Evolutionary conservation across 2,329 filamentous ascomycete genomes (phyloP).

Genomic region (Colletotrichum sojae): DNA sequence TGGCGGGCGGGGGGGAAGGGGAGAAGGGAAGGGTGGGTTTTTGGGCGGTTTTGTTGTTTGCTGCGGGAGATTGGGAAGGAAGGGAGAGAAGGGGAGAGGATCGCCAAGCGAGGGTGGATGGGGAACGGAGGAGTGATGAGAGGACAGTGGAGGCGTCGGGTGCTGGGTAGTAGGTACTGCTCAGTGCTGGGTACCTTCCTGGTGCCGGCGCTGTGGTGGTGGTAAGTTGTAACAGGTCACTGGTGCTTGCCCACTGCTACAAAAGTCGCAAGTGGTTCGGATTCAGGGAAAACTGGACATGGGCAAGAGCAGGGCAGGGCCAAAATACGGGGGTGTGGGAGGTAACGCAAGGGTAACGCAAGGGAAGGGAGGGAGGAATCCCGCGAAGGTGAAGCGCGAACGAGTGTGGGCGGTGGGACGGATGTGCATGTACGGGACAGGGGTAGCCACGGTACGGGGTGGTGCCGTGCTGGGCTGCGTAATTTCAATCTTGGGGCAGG

Average conservation of each 20-base stretch:
- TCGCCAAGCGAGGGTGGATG: slow-evolving; percentile 38
- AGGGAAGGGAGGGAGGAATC: slow-evolving; percentile 19
- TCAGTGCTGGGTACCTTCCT: slow-evolving; percentile 4
- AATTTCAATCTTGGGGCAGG: slow-evolving; percentile 26
- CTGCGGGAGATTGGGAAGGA: slow-evolving; percentile 30
- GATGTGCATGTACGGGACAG: slow-evolving; percentile 29
- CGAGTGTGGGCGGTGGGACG: slow-evolving; percentile 17
- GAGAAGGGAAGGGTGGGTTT: slow-evolving; percentile 23
- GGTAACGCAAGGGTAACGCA: slow-evolving; percentile 1
- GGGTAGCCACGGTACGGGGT: slow-evolving; percentile 32
- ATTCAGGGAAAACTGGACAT: slow-evolving; percentile 6
- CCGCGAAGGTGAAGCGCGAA: slow-evolving; percentile 16
- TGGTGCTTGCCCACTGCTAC: not conserved
- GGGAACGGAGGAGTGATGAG: slow-evolving; percentile 36
- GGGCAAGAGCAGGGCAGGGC: slow-evolving; percentile 6
- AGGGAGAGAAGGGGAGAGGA: slow-evolving; percentile 32
- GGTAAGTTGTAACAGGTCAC: not conserved
- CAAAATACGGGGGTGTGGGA: slow-evolving; percentile 2
- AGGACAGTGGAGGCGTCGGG: slow-evolving; percentile 24
- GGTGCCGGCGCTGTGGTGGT: not conserved
- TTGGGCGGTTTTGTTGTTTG: slow-evolving; percentile 33
- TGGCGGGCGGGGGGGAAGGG: slow-evolving; percentile 16
- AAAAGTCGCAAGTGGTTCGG: slow-evolving; percentile 5
- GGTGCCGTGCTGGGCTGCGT: slow-evolving; percentile 31
- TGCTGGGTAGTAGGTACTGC: too few relatives aligned